Evolutionary conservation across 2,329 filamentous ascomycete species (phyloP).

Genomic region (Claviceps digitariae): DNA sequence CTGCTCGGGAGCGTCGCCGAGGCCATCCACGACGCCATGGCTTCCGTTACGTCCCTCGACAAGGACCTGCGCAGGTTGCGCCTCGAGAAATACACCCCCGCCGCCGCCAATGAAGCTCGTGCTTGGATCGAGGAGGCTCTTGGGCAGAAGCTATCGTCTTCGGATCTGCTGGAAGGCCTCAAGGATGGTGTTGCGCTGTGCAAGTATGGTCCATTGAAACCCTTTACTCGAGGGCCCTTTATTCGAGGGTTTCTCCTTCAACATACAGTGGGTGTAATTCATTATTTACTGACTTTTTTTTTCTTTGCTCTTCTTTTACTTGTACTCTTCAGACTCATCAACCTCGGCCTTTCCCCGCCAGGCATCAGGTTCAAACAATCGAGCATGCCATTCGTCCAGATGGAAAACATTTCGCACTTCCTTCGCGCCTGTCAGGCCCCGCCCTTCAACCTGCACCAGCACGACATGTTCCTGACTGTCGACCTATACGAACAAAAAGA

Average conservation of each 20-base stretch:
- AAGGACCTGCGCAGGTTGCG: conserved; percentile 91
- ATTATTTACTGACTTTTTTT: not conserved
- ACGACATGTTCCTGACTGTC: conserved; percentile 94
- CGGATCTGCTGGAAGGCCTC: conserved; percentile 71
- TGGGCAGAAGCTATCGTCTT: conserved; percentile 55
- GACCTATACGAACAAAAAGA: conserved; percentile 94
- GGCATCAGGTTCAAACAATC: conserved; percentile 85
- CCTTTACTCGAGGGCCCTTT: no score
- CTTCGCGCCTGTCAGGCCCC: conserved; percentile 73
- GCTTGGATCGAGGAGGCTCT: conserved; percentile 76
- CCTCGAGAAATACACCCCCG: conserved; percentile 82
- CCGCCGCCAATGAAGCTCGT: conserved; percentile 73
- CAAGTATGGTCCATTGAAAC: conserved; percentile 46
- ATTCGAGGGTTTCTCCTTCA: no score
- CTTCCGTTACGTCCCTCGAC: conserved; percentile 84
- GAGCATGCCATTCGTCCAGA: conserved; percentile 94
- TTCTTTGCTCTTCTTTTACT: not conserved
- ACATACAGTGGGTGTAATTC: no score
- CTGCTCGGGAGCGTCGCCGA: not conserved
- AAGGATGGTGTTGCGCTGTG: conserved; percentile 89
- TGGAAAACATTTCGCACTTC: conserved; percentile 98
- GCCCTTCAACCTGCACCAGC: conserved; percentile 76
- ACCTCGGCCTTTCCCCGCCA: conserved; percentile 61
- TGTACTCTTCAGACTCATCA: conserved; percentile 60
- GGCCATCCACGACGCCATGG: conserved; percentile 42